These are phyloP conservation scores for Daldinia loculata DNA, from an alignment of 495 filamentous ascomycete species.

Conservation along the genomic window DNA sequence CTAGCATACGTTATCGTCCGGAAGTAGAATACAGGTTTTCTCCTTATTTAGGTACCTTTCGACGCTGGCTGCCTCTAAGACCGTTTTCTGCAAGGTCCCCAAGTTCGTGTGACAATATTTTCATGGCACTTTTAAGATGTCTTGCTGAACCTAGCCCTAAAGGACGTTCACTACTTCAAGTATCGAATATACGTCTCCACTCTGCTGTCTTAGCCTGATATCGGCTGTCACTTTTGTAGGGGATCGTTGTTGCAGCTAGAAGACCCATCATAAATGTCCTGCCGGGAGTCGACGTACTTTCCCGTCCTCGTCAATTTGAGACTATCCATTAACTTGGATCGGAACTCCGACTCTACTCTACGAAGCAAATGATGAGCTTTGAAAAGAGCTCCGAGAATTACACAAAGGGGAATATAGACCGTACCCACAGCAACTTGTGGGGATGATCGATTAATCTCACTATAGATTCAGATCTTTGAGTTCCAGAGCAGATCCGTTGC, in stretches of 20 bases:
- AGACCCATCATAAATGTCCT: slow-evolving; percentile 16
- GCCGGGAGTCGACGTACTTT: slow-evolving; percentile 37
- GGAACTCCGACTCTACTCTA: slow-evolving; percentile 36
- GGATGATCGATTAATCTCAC: slow-evolving; percentile 18
- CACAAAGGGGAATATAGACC: slow-evolving; percentile 16
- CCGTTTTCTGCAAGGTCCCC: slow-evolving; percentile 43
- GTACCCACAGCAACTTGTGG: slow-evolving; percentile 11
- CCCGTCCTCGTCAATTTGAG: slow-evolving; percentile 40
- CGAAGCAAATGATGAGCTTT: slow-evolving; percentile 20
- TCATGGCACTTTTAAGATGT: slow-evolving; percentile 1
- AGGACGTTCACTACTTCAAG: background rate
- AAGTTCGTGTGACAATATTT: slow-evolving; percentile 24
- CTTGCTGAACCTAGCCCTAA: slow-evolving; percentile 17
- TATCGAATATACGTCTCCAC: slow-evolving; percentile 8
- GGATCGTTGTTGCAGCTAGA: slow-evolving; percentile 6
- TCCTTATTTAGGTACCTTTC: slow-evolving; percentile 3
- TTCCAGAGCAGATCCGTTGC: slow-evolving; percentile 17
- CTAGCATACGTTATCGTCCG: slow-evolving; percentile 36
- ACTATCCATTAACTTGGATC: slow-evolving; percentile 27
- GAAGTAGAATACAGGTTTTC: slow-evolving; percentile 36
- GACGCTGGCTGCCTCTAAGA: slow-evolving; percentile 34
- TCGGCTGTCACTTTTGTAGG: slow-evolving; percentile 9
- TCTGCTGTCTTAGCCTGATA: slow-evolving; percentile 19
- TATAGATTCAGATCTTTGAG: slow-evolving; percentile 20
- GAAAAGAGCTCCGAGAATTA: slow-evolving; percentile 27